These are phyloP conservation scores for Epithemia pelagica DNA, from an alignment of 108 stramenopile genomes.

Conservation along the genomic window DNA sequence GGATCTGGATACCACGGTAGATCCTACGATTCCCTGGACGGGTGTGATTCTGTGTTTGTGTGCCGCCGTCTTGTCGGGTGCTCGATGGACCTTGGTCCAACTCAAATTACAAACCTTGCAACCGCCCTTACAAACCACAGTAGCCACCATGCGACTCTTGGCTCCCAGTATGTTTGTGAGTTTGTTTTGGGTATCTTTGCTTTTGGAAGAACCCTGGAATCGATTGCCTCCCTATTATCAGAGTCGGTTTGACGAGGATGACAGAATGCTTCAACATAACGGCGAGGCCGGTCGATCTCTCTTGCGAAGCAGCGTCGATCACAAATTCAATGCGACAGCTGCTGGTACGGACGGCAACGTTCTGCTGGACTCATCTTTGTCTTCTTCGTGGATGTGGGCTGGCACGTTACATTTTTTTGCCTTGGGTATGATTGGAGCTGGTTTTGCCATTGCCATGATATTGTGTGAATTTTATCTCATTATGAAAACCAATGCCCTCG, in stretches of 20 bases:
- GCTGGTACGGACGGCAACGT: background rate
- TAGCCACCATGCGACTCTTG: slow-evolving; percentile 76
- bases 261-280: background rate
- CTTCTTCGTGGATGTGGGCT: background rate
- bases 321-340: background rate
- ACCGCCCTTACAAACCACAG: slow-evolving; percentile 72
- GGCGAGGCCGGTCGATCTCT: background rate
- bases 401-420: slow-evolving; percentile 19
- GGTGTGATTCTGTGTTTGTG: slow-evolving; percentile 67
- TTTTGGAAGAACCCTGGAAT: slow-evolving; percentile 59
- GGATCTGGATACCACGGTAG: too few relatives aligned
- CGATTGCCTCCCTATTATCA: slow-evolving; percentile 19
- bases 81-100: slow-evolving; percentile 84
- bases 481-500: slow-evolving; percentile 68
- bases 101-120: slow-evolving; percentile 69
- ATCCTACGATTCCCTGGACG: slow-evolving; percentile 20
- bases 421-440: slow-evolving; percentile 59
- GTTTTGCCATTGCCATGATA: slow-evolving; percentile 75
- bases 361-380: slow-evolving; percentile 18
- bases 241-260: slow-evolving; percentile 20
- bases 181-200: slow-evolving; percentile 57
- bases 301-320: background rate
- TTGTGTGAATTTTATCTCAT: slow-evolving; percentile 87
- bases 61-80: slow-evolving; percentile 64
- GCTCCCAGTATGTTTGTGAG: slow-evolving; percentile 69